These are phyloP conservation scores for Fonsecaea pugnacius DNA, from an alignment of 2,329 filamentous ascomycete species.

Conservation along the genomic window DNA sequence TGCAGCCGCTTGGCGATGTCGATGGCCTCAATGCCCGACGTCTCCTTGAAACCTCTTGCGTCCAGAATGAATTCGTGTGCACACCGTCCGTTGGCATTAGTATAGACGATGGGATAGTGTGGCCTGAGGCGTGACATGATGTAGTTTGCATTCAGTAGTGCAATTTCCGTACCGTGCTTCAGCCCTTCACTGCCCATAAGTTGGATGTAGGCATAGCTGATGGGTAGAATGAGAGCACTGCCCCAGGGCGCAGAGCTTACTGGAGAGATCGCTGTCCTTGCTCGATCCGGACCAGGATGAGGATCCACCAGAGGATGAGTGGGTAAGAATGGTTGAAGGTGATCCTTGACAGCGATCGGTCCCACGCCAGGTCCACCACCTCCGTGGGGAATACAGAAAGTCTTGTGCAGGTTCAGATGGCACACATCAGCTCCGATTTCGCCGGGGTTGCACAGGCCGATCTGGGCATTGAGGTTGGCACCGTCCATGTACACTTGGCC, in stretches of 20 bases:
- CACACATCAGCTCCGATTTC: constrained; percentile 96
- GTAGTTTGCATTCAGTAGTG: constrained; percentile 96
- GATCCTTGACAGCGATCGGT: constrained; percentile 86
- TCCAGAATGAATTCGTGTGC: constrained; percentile 98
- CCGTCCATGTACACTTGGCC: constrained; percentile 99
- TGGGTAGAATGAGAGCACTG: constrained; percentile 88
- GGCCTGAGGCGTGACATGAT: constrained; percentile 83
- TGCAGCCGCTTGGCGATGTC: constrained; percentile 96
- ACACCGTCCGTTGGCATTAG: constrained; percentile 82
- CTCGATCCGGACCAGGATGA: constrained; percentile 36
- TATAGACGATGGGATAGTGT: constrained; percentile 92
- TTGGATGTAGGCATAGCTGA: constrained; percentile 93
- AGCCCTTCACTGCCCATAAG: constrained; percentile 87
- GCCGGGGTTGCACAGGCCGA: constrained; percentile 89
- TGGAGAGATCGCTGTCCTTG: constrained; percentile 63
- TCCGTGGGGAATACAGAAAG: constrained; percentile 96
- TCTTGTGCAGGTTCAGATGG: constrained; percentile 97
- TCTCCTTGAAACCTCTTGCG: constrained; percentile 79
- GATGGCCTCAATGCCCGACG: constrained; percentile 83
- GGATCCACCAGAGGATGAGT: constrained; percentile 65
- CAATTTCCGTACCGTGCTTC: constrained; percentile 86
- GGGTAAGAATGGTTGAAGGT: constrained; percentile 77
- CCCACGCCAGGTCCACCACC: constrained; percentile 92
- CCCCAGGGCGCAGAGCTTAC: constrained; percentile 84
- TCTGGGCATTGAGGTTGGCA: constrained; percentile 98